Base-by-base conservation (phyloP, 345 rosid genomes). In the Populus euphratica region DNA sequence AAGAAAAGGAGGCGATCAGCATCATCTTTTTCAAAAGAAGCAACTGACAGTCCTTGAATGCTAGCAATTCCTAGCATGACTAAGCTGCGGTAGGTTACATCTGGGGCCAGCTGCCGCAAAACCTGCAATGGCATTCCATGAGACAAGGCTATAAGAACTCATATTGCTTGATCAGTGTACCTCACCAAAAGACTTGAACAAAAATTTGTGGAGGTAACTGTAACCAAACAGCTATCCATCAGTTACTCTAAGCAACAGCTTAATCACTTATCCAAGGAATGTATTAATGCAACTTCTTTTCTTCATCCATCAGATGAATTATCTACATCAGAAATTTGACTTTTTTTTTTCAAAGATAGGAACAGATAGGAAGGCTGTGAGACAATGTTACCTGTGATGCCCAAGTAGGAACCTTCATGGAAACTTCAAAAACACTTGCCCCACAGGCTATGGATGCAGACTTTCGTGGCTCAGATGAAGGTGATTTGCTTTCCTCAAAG, bases 21-120 rank as follows among this genome's bases (percentile, higher is more conserved):
- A 85, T 96, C 99, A 73, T 92, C 98, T 82, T 92, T 92, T 80
- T 94, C 98, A 81, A 96, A 96, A 75, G 99, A 88, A 83, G 99
- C 97, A 81, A 96, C 98, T 31, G 99, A 84, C 77, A 93, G 79
- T 70, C 99, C 99, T 80, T 96, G 98, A 86, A 96, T 89, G 85
- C 99, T 89, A 44, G 95, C 99, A 54, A 96, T 90, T 73, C 99
- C 99, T 75, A 96, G 87, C 86, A 89, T 86, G 77, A 91, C 99
- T 76, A 96, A 87, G 86, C 95, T 89, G 62, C 92, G 98, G 81
- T 94, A 92, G 47, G 94, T 88, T 70, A 83, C 87, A 83, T 96
- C 97, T n/a, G 97, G 98, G 2, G 98, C 98, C 49, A 96, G 83
- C 86, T 96, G 99, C 84, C 94, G 90, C 78, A 96, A 78, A 43